Conservation (phyloP, 129 eudicot genomes). For the Lonicera japonica region DNA sequence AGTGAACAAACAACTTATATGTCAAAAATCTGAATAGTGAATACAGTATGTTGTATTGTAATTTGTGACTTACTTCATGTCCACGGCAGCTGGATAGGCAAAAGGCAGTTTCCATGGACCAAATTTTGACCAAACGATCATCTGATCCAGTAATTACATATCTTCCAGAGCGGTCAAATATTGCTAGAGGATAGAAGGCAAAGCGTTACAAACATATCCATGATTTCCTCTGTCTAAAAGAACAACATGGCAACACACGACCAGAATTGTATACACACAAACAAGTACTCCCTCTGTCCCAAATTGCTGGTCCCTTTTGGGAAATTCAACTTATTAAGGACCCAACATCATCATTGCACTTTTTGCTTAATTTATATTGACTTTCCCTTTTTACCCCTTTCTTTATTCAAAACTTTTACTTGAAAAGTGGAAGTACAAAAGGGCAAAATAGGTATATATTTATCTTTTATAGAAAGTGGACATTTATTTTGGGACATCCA, state of each 20-base stretch:
- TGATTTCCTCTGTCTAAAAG: background rate
- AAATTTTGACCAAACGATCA: conserved; percentile 93
- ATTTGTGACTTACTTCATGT: conserved; percentile 68
- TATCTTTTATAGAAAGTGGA: too few relatives aligned
- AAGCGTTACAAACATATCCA: background rate
- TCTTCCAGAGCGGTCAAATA: conserved; percentile 89
- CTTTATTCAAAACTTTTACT: too few relatives aligned
- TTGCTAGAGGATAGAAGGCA: conserved; percentile 45
- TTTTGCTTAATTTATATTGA: too few relatives aligned
- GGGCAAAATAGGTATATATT: too few relatives aligned
- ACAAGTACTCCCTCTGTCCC: too few relatives aligned
- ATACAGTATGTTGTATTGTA: background rate
- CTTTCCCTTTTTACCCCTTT: too few relatives aligned
- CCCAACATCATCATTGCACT: too few relatives aligned
- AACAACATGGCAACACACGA: background rate
- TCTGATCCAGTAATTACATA: conserved; percentile 97
- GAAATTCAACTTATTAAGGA: too few relatives aligned
- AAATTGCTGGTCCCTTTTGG: too few relatives aligned
- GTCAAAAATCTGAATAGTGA: background rate
- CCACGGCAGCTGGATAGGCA: conserved; percentile 97
- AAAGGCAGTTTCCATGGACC: conserved; percentile 99
- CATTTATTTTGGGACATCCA: too few relatives aligned
- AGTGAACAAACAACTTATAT: background rate
- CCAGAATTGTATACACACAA: background rate
- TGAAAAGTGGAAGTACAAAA: too few relatives aligned